These are phyloP conservation scores for Penicillium lividum DNA, from an alignment of 495 filamentous ascomycete species.

Conservation along the genomic window DNA sequence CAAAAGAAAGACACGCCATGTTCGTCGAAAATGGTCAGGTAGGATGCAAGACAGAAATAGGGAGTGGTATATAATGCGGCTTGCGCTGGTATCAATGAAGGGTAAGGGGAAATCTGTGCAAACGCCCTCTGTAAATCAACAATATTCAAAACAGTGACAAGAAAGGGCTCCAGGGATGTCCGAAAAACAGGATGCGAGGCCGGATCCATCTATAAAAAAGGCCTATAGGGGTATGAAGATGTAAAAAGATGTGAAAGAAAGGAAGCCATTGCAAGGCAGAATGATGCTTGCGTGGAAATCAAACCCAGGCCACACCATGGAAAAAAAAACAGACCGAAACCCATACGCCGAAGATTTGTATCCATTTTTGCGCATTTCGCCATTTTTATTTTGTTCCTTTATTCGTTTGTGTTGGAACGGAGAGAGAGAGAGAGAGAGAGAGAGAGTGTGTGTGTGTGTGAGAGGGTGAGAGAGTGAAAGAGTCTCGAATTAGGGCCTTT, in stretches of 20 bases:
- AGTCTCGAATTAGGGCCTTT: slow-evolving; percentile 16
- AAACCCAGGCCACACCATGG: slow-evolving; percentile 28
- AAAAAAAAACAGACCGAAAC: slow-evolving; percentile 33
- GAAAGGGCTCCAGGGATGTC: slow-evolving; percentile 25
- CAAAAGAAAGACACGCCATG: slow-evolving; percentile 36
- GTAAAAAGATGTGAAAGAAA: slow-evolving; percentile 20
- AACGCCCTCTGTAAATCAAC: slow-evolving; percentile 19
- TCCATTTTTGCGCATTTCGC: slow-evolving; percentile 31
- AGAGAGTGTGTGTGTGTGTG: no score
- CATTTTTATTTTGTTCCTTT: slow-evolving; percentile 30
- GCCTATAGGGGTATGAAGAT: slow-evolving; percentile 46
- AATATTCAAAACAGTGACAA: slow-evolving; percentile 15
- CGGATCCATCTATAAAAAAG: slow-evolving; percentile 43
- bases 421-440: background rate
- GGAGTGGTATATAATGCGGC: slow-evolving; percentile 36
- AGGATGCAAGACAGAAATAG: slow-evolving; percentile 19
- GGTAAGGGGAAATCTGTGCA: slow-evolving; percentile 29
- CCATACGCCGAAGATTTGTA: slow-evolving; percentile 39
- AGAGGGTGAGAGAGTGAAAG: no score
- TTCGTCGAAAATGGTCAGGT: slow-evolving; percentile 24
- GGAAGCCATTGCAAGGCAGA: slow-evolving; percentile 19
- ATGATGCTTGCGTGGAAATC: slow-evolving; percentile 15
- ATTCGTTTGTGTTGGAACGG: slow-evolving; percentile 5
- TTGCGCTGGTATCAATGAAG: slow-evolving; percentile 41
- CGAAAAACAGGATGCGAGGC: slow-evolving; percentile 39